Conservation (phyloP, 257 asterid genomes). For the Solanum clarkiae region DNA sequence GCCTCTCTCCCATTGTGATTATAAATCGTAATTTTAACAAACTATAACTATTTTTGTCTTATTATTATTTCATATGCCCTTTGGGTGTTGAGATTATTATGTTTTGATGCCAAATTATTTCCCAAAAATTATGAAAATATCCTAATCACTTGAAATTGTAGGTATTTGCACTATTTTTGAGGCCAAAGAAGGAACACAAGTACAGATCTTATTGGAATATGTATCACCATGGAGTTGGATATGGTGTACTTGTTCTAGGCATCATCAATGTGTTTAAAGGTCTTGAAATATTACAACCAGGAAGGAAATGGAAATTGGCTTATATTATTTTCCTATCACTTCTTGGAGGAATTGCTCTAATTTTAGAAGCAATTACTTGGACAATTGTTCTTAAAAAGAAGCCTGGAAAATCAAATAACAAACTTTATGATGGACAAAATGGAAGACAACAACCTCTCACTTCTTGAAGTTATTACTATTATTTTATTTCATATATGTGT, state of each 20-base stretch:
- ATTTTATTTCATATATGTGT: background rate
- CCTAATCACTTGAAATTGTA: background rate
- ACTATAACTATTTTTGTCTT: no score
- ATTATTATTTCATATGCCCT: no score
- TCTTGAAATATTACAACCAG: constrained; percentile 45
- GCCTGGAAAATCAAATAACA: constrained; percentile 26
- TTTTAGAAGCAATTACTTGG: constrained; percentile 68
- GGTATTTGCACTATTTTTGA: constrained; percentile 58
- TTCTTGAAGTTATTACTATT: background rate
- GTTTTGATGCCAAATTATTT: background rate
- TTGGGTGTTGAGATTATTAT: background rate
- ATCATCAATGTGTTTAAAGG: constrained; percentile 81
- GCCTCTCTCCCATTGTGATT: no score
- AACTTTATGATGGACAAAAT: constrained; percentile 38
- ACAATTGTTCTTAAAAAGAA: constrained; percentile 36
- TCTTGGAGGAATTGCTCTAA: constrained; percentile 40
- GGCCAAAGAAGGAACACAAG: constrained; percentile 84
- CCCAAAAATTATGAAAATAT: background rate
- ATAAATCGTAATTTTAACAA: no score
- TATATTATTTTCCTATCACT: constrained; percentile 28
- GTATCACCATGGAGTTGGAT: constrained; percentile 79
- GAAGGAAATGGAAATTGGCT: constrained; percentile 49
- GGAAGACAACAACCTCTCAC: constrained; percentile 31
- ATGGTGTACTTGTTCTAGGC: constrained; percentile 42
- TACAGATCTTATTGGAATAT: constrained; percentile 66